phyloP scores from a whole-genome alignment of 371 early-diverging fungal species.

The Haplosporangium sp. region DNA sequence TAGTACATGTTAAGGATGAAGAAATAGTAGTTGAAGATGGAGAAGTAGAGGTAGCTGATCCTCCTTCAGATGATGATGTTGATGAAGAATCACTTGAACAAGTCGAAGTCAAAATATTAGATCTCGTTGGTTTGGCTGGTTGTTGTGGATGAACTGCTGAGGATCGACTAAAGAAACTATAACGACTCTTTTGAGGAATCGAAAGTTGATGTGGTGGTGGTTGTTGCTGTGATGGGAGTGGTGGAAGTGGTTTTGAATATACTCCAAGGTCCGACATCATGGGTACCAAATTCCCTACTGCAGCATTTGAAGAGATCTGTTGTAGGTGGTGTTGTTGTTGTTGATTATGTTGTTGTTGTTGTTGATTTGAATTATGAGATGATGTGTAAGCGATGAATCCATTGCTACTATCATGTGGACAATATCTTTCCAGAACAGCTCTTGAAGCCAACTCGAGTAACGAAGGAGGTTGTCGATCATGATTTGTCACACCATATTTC shows the following conservation, averaged over 20 bases:
- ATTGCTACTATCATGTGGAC: conserved; percentile 15
- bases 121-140: conserved; percentile 22
- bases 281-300: conserved; percentile 25
- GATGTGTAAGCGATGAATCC: neutral
- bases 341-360: no score
- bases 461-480: conserved; percentile 26
- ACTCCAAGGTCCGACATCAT: conserved; percentile 33
- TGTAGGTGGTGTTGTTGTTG: no score
- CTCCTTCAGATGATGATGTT: neutral
- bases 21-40: conserved; percentile 10
- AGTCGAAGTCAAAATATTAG: conserved; percentile 15
- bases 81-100: conserved; percentile 16
- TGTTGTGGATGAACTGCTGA: conserved; percentile 37
- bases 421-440: conserved; percentile 35
- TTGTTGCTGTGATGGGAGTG: conserved; percentile 2
- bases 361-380: neutral
- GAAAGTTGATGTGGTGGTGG: neutral
- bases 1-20: conserved; percentile 3
- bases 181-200: conserved; percentile 30
- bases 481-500: conserved; percentile 32
- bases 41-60: conserved; percentile 9
- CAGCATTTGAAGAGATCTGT: neutral
- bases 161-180: conserved; percentile 42
- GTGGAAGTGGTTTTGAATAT: conserved; percentile 8
- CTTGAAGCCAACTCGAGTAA: conserved; percentile 47